Evolutionary conservation across 2,329 filamentous ascomycete genomes (phyloP), one percentile per base, ranked within the genome.

Genomic region (Fusarium sacchari): DNA sequence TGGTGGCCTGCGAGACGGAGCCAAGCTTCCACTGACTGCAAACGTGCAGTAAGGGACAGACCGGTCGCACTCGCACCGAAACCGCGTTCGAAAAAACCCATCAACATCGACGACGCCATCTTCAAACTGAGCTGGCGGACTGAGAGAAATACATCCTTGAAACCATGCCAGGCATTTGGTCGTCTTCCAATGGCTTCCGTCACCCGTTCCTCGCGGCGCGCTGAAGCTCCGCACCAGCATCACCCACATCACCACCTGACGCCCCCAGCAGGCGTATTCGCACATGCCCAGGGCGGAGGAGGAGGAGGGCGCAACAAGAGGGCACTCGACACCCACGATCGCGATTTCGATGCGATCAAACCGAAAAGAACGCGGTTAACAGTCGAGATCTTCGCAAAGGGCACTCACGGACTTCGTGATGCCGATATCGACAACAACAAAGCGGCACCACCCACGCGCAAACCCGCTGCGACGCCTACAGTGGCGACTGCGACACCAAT

Each of bases 291-390:
- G 62, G 77, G 81, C 71, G 82, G 79, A 76, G 78, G 84, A 36
- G 69, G 62, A 71, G 82, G 81, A 75, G 84, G 84, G 53, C 69
- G 76, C 60, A 78, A 73, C 78, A 89, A 89, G 81, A 84, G 87
- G 71, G 81, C 81, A 55, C 83, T 87, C 75, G 86, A 88, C 57
- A 69, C 81, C 58, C 71, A 81, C 63, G 83, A 86, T 55, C 81
- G 81, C 77, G 85, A 88, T 62, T 81, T 83, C 76, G 85, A 87
- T 71, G 79, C 81, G 55, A 76, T 84, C 50, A 83, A 83, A 63
- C 78, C 82, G 61, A 90, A 90, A 81, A 86, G 83, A 79, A 80
- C 85, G 60, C 83, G 85, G 68, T 86, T 90, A 74, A 82, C 86
- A 30, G 86, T 89, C 72, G 88, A 90, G 75, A 88, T 90, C 53